Conservation (phyloP, 1,139 yeast genomes). For the Blastobotrys serpentis region DNA sequence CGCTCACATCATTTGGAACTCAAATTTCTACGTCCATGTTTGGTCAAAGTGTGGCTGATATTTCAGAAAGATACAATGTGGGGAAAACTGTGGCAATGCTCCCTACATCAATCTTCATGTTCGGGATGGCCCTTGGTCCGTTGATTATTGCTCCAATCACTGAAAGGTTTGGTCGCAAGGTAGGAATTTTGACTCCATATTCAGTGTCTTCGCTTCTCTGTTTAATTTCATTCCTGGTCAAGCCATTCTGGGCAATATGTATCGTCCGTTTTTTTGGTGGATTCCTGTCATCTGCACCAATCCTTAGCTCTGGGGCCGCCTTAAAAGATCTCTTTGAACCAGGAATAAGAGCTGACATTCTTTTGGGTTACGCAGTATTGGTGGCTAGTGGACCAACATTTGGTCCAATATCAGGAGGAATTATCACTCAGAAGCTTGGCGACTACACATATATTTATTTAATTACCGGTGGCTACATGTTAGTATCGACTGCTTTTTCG, state of each 20-base stretch:
- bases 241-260: conserved; percentile 12
- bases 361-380: conserved; percentile 22
- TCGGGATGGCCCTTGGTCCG: conserved; percentile 23
- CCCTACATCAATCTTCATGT: conserved; percentile 22
- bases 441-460: conserved; percentile 19
- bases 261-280: conserved; percentile 22
- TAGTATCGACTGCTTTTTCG: conserved; percentile 9
- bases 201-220: conserved; percentile 16
- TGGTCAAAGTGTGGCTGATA: conserved; percentile 16
- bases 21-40: conserved; percentile 21
- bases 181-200: conserved; percentile 19
- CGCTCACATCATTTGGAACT: conserved; percentile 23
- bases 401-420: conserved; percentile 24
- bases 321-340: conserved; percentile 24
- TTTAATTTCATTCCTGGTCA: conserved; percentile 15
- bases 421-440: conserved; percentile 15
- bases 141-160: conserved; percentile 23
- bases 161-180: conserved; percentile 21
- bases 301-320: conserved; percentile 23
- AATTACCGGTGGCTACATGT: conserved; percentile 16
- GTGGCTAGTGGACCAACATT: conserved; percentile 26
- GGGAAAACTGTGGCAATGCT: conserved; percentile 19
- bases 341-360: conserved; percentile 21
- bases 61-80: conserved; percentile 12
- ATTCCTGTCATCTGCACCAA: conserved; percentile 24